Percentiles rank a stretch among this genome's conserved stretches.
phyloP scores from a whole-genome alignment of 1,284 basidiomycete genomes.

The Boletus mariae region DNA sequence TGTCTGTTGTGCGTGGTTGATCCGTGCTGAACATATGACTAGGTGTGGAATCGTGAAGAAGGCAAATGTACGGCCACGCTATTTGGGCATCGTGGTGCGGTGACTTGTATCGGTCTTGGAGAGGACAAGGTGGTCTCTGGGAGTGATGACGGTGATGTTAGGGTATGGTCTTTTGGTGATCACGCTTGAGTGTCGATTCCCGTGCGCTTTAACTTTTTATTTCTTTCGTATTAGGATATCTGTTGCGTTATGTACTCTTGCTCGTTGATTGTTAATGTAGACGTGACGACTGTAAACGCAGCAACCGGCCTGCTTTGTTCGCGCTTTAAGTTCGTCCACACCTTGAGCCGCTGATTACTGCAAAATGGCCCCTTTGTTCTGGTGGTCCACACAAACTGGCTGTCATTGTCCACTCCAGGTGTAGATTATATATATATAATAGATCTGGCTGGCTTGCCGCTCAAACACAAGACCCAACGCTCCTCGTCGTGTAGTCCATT shows the following conservation, averaged over 20 bases:
- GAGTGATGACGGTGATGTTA: slow-evolving; percentile 82
- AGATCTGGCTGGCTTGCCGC: not conserved
- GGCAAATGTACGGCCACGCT: slow-evolving; percentile 87
- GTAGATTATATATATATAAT: slow-evolving; percentile 15
- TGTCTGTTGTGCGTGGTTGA: slow-evolving; percentile 1
- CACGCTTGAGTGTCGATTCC: slow-evolving; percentile 7
- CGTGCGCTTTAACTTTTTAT: not conserved
- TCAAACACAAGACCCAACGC: not conserved
- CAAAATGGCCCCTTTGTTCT: slow-evolving; percentile 11
- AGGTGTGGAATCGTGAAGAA: slow-evolving; percentile 93
- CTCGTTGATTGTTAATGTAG: too few species aligned
- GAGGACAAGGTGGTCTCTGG: slow-evolving; percentile 97
- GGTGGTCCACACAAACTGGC: slow-evolving; percentile 10
- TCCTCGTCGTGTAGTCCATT: not conserved
- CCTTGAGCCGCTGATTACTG: not conserved
- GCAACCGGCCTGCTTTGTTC: not conserved
- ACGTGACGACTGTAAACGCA: not conserved
- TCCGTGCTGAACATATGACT: slow-evolving; percentile 9
- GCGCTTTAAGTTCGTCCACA: not conserved
- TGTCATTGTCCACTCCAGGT: slow-evolving; percentile 8
- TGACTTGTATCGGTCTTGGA: slow-evolving; percentile 86
- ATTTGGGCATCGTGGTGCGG: slow-evolving; percentile 91
- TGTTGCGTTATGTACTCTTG: too few species aligned
- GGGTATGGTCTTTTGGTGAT: slow-evolving; percentile 76
- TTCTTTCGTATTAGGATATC: not conserved